phyloP scores from a whole-genome alignment of 208 protist genomes.

The Acanthamoeba quina region DNA sequence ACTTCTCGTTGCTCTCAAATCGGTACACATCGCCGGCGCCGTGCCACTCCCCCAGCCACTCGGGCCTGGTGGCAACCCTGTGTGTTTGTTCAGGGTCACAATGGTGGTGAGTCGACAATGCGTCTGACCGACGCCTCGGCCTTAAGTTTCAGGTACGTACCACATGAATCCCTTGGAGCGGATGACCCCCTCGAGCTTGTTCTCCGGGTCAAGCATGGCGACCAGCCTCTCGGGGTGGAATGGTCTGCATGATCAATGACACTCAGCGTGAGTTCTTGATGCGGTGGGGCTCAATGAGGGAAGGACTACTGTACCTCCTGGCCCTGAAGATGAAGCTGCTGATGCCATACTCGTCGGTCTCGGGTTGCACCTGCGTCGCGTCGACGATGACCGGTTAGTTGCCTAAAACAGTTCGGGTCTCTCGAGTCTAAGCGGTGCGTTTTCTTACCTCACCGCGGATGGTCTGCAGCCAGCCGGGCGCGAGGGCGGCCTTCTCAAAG shows the following conservation, averaged over 20 bases:
- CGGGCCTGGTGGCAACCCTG: constrained; percentile 32
- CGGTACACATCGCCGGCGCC: constrained; percentile 70
- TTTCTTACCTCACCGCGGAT: constrained; percentile 27
- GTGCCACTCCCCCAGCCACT: constrained; percentile 65
- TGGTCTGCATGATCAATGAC: constrained; percentile 42
- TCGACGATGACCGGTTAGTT: background rate
- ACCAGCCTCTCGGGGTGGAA: constrained; percentile 87
- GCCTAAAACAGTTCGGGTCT: constrained; percentile 22
- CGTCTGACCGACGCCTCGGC: background rate
- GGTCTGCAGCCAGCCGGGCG: constrained; percentile 68
- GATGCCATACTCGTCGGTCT: constrained; percentile 90
- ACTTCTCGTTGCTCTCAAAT: constrained; percentile 73
- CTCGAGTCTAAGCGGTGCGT: constrained; percentile 79
- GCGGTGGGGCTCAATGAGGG: background rate
- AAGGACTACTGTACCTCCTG: background rate
- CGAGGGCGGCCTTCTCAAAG: constrained; percentile 83
- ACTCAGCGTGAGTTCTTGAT: background rate
- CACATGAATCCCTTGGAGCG: constrained; percentile 89
- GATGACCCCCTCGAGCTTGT: constrained; percentile 78
- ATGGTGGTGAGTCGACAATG: background rate
- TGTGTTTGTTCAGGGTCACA: background rate
- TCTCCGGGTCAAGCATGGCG: constrained; percentile 59
- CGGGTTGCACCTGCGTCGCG: constrained; percentile 79
- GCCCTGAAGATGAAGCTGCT: constrained; percentile 85
- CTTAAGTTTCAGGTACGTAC: constrained; percentile 32